Evolutionary conservation across 2,329 filamentous ascomycete species (phyloP), one percentile per base, ranked within the genome.

Genomic region (Xylaria sp.): DNA sequence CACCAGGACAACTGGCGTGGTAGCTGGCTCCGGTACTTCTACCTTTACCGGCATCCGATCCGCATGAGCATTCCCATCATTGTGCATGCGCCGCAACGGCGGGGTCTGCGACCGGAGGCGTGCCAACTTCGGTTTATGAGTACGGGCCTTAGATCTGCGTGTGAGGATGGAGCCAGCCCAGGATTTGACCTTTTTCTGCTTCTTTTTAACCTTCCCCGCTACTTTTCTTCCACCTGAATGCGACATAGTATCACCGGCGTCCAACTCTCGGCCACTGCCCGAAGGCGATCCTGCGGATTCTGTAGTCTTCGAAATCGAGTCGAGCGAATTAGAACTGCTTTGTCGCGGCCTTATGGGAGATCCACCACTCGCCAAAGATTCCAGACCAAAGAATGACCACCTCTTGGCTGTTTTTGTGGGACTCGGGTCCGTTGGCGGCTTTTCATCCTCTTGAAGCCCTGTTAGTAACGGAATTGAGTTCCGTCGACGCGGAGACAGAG

Each of bases 101-200:
- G 80, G 78, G 7, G 81, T 81, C 19, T 78, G 74, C 38, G 78
- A 76, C 21, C 78, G 72, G 4, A 71, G 66, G 2, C 66, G 67
- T 17, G 65, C 64, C 5, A 67, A 62, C 55, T 77, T 80, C 49
- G 73, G 69, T 44, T 73, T 73, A 61, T 78, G 75, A 59, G 72
- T 67, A 16, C 78, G 76, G 17, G 77, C 67, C 56, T 83, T 88
- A 0, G 80, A 74, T 60, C 86, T 89, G 4, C 82, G 78, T 16
- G 84, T 83, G 7, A 91, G 75, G 52, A 89, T 87, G 2, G 85
- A 83, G 26, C 85, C 86, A 17, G 85, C 84, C 86, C 86, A 89
- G 3, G 81, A 81, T 66, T 90, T 91, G 54, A 93, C 89, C 69
- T 89, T 89, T 74, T 90, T 92, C 67, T 87, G 82, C 58, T 83